phyloP scores from a whole-genome alignment of 306 rosid species.

The Fagus crenata region DNA sequence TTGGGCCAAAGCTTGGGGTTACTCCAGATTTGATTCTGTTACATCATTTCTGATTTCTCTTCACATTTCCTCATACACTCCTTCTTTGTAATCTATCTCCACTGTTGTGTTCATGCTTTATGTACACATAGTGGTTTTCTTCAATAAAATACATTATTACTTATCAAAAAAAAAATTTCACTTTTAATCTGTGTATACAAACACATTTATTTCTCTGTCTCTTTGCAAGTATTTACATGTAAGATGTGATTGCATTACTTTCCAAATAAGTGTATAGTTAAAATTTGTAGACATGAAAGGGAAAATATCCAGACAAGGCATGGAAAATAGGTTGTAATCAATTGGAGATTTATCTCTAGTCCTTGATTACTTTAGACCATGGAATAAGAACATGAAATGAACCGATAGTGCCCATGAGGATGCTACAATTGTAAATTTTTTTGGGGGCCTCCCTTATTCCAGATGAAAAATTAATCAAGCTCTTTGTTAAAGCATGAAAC shows the following conservation, averaged over 20 bases:
- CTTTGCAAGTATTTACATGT: background rate
- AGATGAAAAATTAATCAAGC: background rate
- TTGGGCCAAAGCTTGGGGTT: too few relatives aligned
- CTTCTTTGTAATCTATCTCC: too few relatives aligned
- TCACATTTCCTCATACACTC: too few relatives aligned
- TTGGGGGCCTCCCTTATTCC: background rate
- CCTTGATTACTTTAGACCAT: background rate
- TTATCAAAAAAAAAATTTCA: background rate
- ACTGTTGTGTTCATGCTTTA: too few relatives aligned
- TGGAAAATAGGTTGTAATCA: background rate
- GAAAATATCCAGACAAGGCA: background rate
- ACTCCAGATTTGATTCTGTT: too few relatives aligned
- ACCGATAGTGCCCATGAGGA: background rate
- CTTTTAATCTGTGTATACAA: background rate
- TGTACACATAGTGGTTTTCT: too few relatives aligned
- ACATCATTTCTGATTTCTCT: too few relatives aligned
- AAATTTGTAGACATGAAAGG: background rate
- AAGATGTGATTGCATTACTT: background rate
- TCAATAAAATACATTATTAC: too few relatives aligned
- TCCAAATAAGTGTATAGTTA: background rate
- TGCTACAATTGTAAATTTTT: background rate
- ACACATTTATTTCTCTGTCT: background rate
- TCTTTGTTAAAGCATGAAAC: background rate
- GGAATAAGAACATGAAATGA: background rate
- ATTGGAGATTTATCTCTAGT: background rate